Percentiles rank a stretch among this genome's conserved stretches.
These are phyloP conservation scores for Eimeria praecox DNA, from an alignment of 169 alveolate genomes.

Conservation along the genomic window DNA sequence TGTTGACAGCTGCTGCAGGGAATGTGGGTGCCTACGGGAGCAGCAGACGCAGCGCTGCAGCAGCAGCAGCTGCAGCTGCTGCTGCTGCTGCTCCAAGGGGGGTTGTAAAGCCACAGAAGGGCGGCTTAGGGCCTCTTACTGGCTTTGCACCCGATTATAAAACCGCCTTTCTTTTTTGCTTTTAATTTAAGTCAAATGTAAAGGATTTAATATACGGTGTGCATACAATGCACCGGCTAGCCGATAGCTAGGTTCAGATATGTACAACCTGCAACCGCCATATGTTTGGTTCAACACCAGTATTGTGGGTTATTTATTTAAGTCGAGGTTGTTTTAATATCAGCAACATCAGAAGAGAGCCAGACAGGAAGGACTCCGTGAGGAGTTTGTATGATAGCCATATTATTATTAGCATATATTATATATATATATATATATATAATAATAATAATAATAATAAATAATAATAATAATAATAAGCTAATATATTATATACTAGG, in stretches of 20 bases:
- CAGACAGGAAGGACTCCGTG: background rate
- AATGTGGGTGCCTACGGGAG: slow-evolving; percentile 6
- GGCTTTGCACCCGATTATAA: background rate
- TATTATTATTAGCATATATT: too few species aligned
- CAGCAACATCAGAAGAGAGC: too few species aligned
- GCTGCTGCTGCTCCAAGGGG: background rate
- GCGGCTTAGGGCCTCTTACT: background rate
- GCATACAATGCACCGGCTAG: too few species aligned
- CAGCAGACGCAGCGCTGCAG: background rate
- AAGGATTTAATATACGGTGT: background rate
- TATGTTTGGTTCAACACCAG: too few species aligned
- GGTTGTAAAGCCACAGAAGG: background rate
- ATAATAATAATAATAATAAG: too few species aligned
- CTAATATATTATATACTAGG: too few species aligned
- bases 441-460: too few species aligned
- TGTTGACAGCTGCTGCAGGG: background rate
- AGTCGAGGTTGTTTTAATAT: too few species aligned
- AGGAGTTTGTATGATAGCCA: background rate
- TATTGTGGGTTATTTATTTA: too few species aligned
- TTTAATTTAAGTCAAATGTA: background rate
- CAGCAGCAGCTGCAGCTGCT: background rate
- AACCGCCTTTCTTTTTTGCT: slow-evolving; percentile 9
- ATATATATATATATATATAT: too few species aligned
- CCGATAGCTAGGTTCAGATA: too few species aligned
- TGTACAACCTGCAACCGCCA: too few species aligned